These are phyloP conservation scores for Crepidotus variabilis DNA, from an alignment of 768 basidiomycete genomes.

Conservation along the genomic window DNA sequence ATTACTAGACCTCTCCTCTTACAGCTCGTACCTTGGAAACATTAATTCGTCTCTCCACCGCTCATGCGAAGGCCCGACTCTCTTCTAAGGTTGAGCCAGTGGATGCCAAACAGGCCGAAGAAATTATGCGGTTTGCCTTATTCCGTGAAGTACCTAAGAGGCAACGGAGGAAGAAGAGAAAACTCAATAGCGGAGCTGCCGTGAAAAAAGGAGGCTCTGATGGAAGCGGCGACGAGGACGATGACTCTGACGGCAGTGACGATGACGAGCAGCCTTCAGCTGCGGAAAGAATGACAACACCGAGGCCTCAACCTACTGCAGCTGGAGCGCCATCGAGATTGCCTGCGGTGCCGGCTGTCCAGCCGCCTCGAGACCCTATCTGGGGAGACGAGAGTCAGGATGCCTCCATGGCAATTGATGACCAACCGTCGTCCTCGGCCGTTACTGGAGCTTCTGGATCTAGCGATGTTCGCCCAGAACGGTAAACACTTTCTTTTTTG, in stretches of 20 bases:
- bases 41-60: slow-evolving; percentile 94
- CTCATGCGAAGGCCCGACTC: slow-evolving; percentile 94
- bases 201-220: slow-evolving; percentile 38
- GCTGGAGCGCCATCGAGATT: slow-evolving; percentile 20
- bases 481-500: slow-evolving; percentile 40
- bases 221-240: slow-evolving; percentile 47
- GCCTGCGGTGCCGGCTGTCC: slow-evolving; percentile 21
- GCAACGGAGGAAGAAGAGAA: slow-evolving; percentile 78
- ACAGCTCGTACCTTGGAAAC: slow-evolving; percentile 99
- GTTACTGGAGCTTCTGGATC: slow-evolving; percentile 25
- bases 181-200: slow-evolving; percentile 68
- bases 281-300: slow-evolving; percentile 48
- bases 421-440: slow-evolving; percentile 26
- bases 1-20: slow-evolving; percentile 83
- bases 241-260: slow-evolving; percentile 48
- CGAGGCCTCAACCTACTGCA: slow-evolving; percentile 20
- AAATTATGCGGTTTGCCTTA: slow-evolving; percentile 93
- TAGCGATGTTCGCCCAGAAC: slow-evolving; percentile 47
- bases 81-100: slow-evolving; percentile 78
- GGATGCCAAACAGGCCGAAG: slow-evolving; percentile 89
- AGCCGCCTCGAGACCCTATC: slow-evolving; percentile 48
- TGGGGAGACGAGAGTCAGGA: slow-evolving; percentile 72
- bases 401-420: slow-evolving; percentile 53
- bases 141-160: slow-evolving; percentile 96
- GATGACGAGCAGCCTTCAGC: slow-evolving; percentile 25